Percentiles rank a stretch among this genome's conserved stretches.
phyloP scores from a whole-genome alignment of 164 flowering plant genomes.

The Dillenia turbinata region DNA sequence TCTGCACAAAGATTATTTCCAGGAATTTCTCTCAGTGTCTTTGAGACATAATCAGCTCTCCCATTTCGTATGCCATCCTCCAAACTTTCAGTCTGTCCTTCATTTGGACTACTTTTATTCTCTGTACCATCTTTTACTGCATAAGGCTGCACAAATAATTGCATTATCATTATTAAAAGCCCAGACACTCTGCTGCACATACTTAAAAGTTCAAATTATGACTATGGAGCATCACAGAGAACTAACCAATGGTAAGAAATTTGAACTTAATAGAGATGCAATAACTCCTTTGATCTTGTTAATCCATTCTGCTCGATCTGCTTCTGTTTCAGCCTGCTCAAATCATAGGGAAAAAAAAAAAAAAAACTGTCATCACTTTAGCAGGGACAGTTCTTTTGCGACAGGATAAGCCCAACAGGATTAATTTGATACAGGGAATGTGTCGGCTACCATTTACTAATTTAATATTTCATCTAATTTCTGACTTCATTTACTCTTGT shows the following conservation, averaged over 20 bases:
- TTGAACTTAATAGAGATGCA: conserved; percentile 76
- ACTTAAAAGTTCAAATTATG: neutral
- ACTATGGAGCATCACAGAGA: conserved; percentile 1
- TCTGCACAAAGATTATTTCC: conserved; percentile 95
- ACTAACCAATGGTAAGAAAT: conserved; percentile 62
- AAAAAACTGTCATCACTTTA: neutral
- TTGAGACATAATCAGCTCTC: conserved; percentile 42
- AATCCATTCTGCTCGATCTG: conserved; percentile 90
- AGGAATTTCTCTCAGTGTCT: conserved; percentile 55
- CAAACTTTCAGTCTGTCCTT: conserved; percentile 19
- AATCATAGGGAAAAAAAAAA: conserved; percentile 9
- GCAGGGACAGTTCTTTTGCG: too few relatives aligned
- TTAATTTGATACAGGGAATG: too few relatives aligned
- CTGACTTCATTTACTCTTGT: too few relatives aligned
- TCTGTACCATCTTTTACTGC: conserved; percentile 20
- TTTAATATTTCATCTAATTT: too few relatives aligned
- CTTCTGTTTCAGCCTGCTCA: conserved; percentile 87
- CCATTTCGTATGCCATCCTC: conserved; percentile 29
- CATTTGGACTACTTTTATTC: conserved; percentile 10
- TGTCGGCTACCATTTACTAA: too few relatives aligned
- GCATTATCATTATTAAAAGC: conserved; percentile 10
- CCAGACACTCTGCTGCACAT: conserved; percentile 5
- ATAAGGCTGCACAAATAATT: conserved; percentile 26
- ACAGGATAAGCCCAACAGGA: too few relatives aligned
- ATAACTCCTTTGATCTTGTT: conserved; percentile 85